phyloP scores from a whole-genome alignment of 2,329 filamentous ascomycete species.

The Cytospora piceicola region DNA sequence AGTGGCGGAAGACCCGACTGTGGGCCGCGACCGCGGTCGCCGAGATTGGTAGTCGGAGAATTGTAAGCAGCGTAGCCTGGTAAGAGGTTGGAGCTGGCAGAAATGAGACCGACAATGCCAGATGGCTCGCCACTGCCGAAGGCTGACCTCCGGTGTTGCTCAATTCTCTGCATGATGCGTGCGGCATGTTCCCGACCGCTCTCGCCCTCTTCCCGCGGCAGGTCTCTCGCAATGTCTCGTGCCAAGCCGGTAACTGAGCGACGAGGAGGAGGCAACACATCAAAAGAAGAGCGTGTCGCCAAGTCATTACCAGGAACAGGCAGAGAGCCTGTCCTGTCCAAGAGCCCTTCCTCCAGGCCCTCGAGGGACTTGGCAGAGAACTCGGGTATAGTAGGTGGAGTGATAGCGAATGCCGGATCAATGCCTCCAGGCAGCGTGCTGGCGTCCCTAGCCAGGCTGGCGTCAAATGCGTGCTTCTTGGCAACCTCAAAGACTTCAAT shows the following conservation, averaged over 20 bases:
- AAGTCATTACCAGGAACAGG: constrained; percentile 67
- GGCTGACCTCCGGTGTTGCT: constrained; percentile 80
- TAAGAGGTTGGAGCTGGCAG: constrained; percentile 78
- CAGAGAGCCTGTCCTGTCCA: constrained; percentile 68
- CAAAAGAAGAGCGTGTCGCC: constrained; percentile 70
- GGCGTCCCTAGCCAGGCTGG: constrained; percentile 58
- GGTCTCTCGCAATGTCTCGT: constrained; percentile 51
- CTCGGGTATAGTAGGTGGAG: constrained; percentile 82
- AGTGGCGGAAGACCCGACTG: constrained; percentile 42
- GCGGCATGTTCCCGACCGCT: constrained; percentile 79
- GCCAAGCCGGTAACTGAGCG: constrained; percentile 60
- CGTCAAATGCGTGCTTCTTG: constrained; percentile 89
- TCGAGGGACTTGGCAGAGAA: constrained; percentile 77
- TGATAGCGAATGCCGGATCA: constrained; percentile 89
- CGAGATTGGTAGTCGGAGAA: constrained; percentile 34
- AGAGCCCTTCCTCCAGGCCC: constrained; percentile 40
- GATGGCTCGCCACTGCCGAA: constrained; percentile 55
- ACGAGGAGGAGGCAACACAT: constrained; percentile 55
- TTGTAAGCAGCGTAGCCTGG: constrained; percentile 56
- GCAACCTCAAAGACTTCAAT: constrained; percentile 90
- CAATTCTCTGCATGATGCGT: constrained; percentile 89
- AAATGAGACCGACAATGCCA: constrained; percentile 84
- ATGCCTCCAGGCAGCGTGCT: constrained; percentile 52
- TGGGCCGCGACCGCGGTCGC: constrained; percentile 40
- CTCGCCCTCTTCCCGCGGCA: constrained; percentile 69